These are phyloP conservation scores for Lasiodiplodia theobromae DNA, from an alignment of 2,329 filamentous ascomycete species.

Conservation along the genomic window DNA sequence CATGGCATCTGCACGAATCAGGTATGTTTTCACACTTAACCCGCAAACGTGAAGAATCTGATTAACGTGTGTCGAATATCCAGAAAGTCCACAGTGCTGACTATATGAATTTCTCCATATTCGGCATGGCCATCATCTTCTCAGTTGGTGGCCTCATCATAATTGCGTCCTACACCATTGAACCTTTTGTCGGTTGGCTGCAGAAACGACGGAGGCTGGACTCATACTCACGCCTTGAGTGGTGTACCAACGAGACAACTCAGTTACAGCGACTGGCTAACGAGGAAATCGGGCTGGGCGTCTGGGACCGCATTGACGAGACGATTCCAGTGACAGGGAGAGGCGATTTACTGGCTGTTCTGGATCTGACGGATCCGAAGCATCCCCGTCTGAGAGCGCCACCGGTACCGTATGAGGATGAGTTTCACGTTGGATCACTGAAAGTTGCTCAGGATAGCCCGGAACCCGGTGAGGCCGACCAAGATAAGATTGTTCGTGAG, in stretches of 20 bases:
- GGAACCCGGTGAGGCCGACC: background rate
- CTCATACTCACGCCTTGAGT: conserved; percentile 23
- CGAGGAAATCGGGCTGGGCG: conserved; percentile 4
- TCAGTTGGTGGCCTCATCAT: conserved; percentile 35
- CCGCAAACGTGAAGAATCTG: no score
- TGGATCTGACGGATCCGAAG: background rate
- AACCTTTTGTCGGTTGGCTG: background rate
- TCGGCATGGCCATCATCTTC: conserved; percentile 35
- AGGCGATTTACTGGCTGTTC: background rate
- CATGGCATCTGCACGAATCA: conserved; percentile 27
- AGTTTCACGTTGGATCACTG: no score
- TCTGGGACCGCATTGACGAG: background rate
- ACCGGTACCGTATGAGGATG: background rate
- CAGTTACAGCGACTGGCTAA: conserved; percentile 27
- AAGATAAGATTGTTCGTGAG: background rate
- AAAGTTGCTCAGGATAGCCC: no score
- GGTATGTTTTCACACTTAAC: background rate
- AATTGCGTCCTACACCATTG: conserved; percentile 16
- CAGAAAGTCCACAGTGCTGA: conserved; percentile 34
- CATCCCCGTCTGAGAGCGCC: background rate
- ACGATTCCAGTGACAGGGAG: conserved; percentile 32
- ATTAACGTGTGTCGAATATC: no score
- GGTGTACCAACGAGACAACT: conserved; percentile 20
- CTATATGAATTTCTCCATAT: conserved; percentile 37
- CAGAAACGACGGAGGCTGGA: background rate